A percentile compares a stretch with the other conserved stretches of the same genome.
Evolutionary conservation across 176 grass and related monocot genomes (phyloP).

Genomic region (Canna indica): DNA sequence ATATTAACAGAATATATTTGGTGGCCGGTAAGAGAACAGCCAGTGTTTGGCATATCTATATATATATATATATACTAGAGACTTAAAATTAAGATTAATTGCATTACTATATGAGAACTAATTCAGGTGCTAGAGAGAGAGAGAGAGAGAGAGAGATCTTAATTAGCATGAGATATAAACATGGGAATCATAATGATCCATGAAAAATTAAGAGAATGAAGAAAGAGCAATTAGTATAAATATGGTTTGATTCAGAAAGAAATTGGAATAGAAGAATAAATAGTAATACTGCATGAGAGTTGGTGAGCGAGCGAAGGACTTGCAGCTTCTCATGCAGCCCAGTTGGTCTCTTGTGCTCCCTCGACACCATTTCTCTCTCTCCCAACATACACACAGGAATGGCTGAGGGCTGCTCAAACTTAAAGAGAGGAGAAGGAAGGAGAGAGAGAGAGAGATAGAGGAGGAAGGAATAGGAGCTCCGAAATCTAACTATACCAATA

Average conservation of each 20-base stretch:
- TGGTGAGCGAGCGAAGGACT: slow-evolving; percentile 68
- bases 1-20: no score
- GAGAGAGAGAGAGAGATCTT: no score
- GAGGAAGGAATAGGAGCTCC: background rate
- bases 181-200: background rate
- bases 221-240: background rate
- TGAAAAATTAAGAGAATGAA: background rate
- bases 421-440: background rate
- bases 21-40: no score
- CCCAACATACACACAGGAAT: background rate
- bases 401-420: no score
- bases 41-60: no score
- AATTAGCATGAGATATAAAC: background rate
- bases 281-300: slow-evolving; percentile 63
- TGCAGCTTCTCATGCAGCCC: slow-evolving; percentile 70
- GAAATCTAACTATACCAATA: no score
- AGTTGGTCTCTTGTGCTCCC: slow-evolving; percentile 63
- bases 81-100: no score
- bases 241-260: no score
- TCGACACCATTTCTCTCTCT: slow-evolving; percentile 44
- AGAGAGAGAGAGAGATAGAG: background rate
- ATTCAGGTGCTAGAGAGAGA: background rate
- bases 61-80: background rate
- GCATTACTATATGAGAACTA: background rate
- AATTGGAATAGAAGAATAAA: no score